Evolutionary conservation across 352 stramenopile species (phyloP), one percentile per base, ranked within the genome.

Genomic region (Phytophthora podocarpi): DNA sequence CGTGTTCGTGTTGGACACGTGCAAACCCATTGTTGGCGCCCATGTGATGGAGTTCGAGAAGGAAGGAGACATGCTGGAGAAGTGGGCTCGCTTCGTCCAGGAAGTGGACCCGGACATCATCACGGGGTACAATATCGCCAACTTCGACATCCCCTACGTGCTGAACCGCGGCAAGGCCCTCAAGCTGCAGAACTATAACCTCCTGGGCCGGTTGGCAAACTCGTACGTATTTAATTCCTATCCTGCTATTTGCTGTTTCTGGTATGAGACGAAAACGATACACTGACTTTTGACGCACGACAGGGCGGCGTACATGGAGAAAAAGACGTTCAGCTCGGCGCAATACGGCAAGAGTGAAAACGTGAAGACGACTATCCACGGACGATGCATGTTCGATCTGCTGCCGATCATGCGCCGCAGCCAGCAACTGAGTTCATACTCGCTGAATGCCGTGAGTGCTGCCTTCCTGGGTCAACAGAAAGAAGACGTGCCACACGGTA

Each of bases 81-180:
- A 98, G 41, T 99, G 97, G 97, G 83, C 91, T n/a, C 68, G 74
- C 4, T 99, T 99, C 70, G 80, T 99, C 30, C 84, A 96, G 50
- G 78, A 91, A 50, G 90, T 88, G 60, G 98, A 99, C 67, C 96
- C 97, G 16, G 98, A 99, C 70, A 98, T 99, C 51, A 92, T 99
- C 58, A 99, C 98, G 23, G 98, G 98, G 16, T 99, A 99, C 83
- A 99, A 99, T 71, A 98, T 99, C 47, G 85, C 99, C 71, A 99
- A 99, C 76, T 99, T 99, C 71, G 98, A 99, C 71, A 95, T 99
- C 32, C 97, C 97, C 13, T 99, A 99, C 76, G 67, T 99, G 15
- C 76, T 99, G 24, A 98, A 99, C 75, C 89, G 98, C 11, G 98
- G 97, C n/a, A 98, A 98, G 50, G 81, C 91, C 10, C 78, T 99